Percentiles rank a stretch among this genome's conserved stretches.
These are phyloP conservation scores for Mucor irregularis DNA, from an alignment of 371 early-diverging fungal genomes.

Conservation along the genomic window DNA sequence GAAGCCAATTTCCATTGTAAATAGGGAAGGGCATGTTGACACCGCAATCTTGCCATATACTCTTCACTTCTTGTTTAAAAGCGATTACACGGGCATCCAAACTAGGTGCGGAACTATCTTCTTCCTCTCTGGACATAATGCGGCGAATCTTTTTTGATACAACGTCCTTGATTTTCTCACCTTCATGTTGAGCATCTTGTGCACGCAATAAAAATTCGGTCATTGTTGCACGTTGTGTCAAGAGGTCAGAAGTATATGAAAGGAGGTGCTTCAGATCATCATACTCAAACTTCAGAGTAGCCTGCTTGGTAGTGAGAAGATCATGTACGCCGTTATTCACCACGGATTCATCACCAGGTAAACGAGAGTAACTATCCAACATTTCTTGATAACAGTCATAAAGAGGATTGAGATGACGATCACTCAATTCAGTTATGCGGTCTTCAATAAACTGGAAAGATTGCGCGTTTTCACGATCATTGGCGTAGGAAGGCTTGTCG, in stretches of 20 bases:
- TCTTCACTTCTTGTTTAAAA: conserved; percentile 31
- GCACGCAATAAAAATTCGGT: conserved; percentile 42
- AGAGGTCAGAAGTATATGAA: conserved; percentile 32
- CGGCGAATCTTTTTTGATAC: conserved; percentile 37
- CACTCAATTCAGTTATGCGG: conserved; percentile 30
- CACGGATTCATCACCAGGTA: background rate
- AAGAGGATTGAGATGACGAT: conserved; percentile 17
- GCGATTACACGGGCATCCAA: conserved; percentile 25
- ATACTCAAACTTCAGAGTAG: conserved; percentile 30
- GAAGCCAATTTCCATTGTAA: conserved; percentile 27
- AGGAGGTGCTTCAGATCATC: conserved; percentile 27
- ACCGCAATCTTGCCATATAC: conserved; percentile 37
- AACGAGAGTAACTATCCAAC: conserved; percentile 1
- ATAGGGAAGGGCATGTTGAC: conserved; percentile 32
- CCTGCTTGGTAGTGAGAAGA: conserved; percentile 25
- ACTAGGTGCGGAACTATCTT: background rate
- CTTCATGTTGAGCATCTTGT: conserved; percentile 44
- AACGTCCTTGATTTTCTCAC: conserved; percentile 42
- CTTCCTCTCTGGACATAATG: conserved; percentile 32
- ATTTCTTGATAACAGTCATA: conserved; percentile 11
- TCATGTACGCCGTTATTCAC: conserved; percentile 19
- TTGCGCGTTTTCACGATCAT: conserved; percentile 38
- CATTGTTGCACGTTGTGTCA: conserved; percentile 38
- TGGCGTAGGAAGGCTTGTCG: conserved; percentile 38
- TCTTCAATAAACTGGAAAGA: conserved; percentile 36